Base-by-base conservation (phyloP, 768 basidiomycete genomes). In the Leccinum disarticulatum region DNA sequence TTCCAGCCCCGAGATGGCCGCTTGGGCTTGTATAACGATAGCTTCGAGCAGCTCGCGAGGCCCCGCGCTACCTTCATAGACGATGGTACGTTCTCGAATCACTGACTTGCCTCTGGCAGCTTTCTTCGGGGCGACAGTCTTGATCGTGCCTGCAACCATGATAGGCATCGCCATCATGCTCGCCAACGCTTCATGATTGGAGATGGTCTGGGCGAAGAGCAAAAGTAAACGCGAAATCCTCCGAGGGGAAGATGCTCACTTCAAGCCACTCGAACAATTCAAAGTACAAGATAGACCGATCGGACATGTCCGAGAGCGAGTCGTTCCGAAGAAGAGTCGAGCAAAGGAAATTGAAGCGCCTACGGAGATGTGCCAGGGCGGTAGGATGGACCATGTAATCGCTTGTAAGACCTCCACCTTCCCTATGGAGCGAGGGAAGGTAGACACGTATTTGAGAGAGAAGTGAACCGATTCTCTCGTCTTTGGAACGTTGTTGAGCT, bases 91-190 rank as follows among this genome's bases (percentile, higher is more conserved):
- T 70, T 95, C 93, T 31, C 93, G 85, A 59, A 87, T 83, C 8
- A 81, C 77, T 15, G 80, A 74, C 61, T 77, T 79, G 51, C 76
- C 73, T 54, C 74, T 79, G 4, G 75, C 67, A 22, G 76, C 68
- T 65, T 80, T 83, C 77, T 83, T 87, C n/a, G 83, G 77, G 4
- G 79, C 77, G n/a, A 86, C 76, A 6, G 81, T 77, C 69, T 88
- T 89, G 54, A 86, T 81, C 19, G 88, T 88, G 5, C 81, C 79
- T 19, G 86, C 83, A n/a, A 87, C 86, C 93, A 95, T 95, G 69
- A 92, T 93, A 6, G 94, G 93, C 93, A 95, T 96, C 2, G 92
- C 93, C 86, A 96, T 92, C 90, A 95, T 95, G 61, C 90, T 92
- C 15, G 93, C 93, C 43, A 97, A 76, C 6, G 93, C 90, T 78